Percentiles rank a stretch among this genome's conserved stretches.
Conservation (phyloP, 768 basidiomycete genomes). For the Lanmaoa pseudosensibilis region DNA sequence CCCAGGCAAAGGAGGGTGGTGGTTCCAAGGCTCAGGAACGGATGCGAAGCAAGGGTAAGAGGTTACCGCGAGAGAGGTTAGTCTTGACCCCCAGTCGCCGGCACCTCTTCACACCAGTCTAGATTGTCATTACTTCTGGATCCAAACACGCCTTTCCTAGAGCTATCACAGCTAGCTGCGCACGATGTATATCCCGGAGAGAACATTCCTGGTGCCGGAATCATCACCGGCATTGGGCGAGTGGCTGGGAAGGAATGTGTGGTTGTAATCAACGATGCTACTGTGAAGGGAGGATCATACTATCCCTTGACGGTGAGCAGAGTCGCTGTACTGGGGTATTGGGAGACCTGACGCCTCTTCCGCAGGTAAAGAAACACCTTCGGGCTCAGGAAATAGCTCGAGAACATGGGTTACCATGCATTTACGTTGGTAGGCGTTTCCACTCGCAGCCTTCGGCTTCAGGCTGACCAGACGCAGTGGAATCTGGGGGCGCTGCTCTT, state of each 20-base stretch:
- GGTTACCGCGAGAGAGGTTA: conserved; percentile 80
- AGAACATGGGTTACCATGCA: conserved; percentile 85
- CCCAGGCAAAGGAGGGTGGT: conserved; percentile 66
- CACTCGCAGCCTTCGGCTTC: background rate
- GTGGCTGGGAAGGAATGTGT: conserved; percentile 84
- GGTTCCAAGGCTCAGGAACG: conserved; percentile 71
- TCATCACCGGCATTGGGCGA: conserved; percentile 83
- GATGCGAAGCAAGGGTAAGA: conserved; percentile 78
- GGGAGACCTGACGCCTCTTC: background rate
- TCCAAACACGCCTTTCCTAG: conserved; percentile 85
- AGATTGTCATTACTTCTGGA: conserved; percentile 79
- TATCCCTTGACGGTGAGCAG: conserved; percentile 74
- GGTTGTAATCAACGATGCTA: conserved; percentile 91
- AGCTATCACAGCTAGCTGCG: conserved; percentile 83
- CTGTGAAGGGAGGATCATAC: conserved; percentile 91
- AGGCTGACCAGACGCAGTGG: conserved; percentile 51
- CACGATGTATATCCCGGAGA: conserved; percentile 80
- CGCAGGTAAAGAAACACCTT: conserved; percentile 89
- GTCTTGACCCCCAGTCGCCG: background rate
- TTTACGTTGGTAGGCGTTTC: conserved; percentile 75
- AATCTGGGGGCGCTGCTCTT: conserved; percentile 90
- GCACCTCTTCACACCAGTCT: conserved; percentile 4
- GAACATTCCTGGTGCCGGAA: conserved; percentile 81
- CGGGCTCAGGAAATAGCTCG: conserved; percentile 93
- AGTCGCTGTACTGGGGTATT: background rate